phyloP scores from a whole-genome alignment of 108 stramenopile genomes.

The Nannochloropsis gaditana region DNA sequence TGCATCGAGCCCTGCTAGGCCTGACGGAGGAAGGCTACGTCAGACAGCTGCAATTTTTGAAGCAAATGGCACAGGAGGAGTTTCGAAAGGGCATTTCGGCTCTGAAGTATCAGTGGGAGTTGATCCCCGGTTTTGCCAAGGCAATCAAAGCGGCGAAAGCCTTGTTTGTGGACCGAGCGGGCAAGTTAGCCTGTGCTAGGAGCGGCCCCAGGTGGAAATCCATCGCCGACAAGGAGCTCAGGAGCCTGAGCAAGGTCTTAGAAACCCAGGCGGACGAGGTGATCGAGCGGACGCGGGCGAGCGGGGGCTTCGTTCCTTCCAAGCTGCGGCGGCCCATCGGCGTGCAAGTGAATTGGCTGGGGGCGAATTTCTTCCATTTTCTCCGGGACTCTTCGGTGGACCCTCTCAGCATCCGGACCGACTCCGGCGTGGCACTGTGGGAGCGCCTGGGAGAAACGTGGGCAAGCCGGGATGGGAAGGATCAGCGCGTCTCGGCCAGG shows the following conservation, averaged over 20 bases:
- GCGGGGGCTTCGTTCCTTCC: not conserved
- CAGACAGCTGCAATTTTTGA: not conserved
- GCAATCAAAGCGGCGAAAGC: conserved; percentile 1
- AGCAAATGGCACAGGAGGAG: conserved; percentile 13
- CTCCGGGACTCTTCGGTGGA: not conserved
- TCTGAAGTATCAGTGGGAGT: conserved; percentile 15
- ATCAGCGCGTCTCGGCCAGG: not conserved
- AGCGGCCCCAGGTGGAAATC: not conserved
- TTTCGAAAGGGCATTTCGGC: not conserved
- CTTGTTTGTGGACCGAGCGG: conserved; percentile 8
- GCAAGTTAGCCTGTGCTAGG: not conserved
- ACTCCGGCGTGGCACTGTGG: not conserved
- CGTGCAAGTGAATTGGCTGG: not conserved
- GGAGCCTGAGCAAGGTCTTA: not conserved
- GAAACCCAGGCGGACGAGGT: conserved; percentile 4
- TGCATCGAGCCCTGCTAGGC: not conserved
- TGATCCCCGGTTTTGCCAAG: not conserved
- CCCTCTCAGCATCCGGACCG: not conserved
- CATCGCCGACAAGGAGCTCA: not conserved
- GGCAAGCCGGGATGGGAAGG: conserved; percentile 13
- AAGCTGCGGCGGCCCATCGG: not conserved
- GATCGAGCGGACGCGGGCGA: conserved; percentile 4
- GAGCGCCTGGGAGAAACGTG: not conserved
- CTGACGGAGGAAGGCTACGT: not conserved
- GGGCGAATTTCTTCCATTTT: not conserved